Evolutionary conservation across 257 asterid genomes (phyloP), one percentile per base, ranked within the genome.

Genomic region (Solanum peruvianum): DNA sequence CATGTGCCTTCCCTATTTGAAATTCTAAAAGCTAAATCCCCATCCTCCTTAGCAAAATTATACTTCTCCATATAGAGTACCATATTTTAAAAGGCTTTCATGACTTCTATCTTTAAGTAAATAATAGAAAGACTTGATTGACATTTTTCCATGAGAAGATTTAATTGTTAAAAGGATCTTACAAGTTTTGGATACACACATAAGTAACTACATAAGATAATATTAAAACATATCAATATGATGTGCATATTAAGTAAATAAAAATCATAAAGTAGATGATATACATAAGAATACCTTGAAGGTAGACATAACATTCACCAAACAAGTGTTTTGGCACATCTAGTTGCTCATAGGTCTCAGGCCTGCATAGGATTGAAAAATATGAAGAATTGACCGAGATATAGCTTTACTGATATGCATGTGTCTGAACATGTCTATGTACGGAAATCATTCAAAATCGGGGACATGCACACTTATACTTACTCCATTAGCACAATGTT

Each of bases 401-500:
- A 45, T n/a, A 33, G 31, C 52, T 83, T 83, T 67, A 76, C 45
- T 20, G 23, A 56, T 70, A 21, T 56, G 70, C 70, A 80, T 80
- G 85, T 11, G 41, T 47, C 44, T 16, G 44, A 80, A 47, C 44
- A 29, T 49, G 60, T 56, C 52, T 45, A 91, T 67, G 73, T 45
- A 82, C 83, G 82, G 2, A 25, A 27, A 73, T 44, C 47, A 33
- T 49, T 49, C 72, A 56, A 88, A 86, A 73, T 15, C 58, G 16
- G 67, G 81, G 81, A 89, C 86, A 15, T 33, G 81, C 88, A 86
- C 9, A 72, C 77, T 44, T 85, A 27, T 78, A 93, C 99, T 96
- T 92, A 96, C 99, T 97, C 98, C 95, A 96, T 94, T 83, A 97
- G 91, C 78, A 97, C 96, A 86, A 95, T 88, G 85, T 91, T 91